Base-by-base conservation (phyloP, 108 stramenopile species). In the Cylindrotheca closterium region DNA sequence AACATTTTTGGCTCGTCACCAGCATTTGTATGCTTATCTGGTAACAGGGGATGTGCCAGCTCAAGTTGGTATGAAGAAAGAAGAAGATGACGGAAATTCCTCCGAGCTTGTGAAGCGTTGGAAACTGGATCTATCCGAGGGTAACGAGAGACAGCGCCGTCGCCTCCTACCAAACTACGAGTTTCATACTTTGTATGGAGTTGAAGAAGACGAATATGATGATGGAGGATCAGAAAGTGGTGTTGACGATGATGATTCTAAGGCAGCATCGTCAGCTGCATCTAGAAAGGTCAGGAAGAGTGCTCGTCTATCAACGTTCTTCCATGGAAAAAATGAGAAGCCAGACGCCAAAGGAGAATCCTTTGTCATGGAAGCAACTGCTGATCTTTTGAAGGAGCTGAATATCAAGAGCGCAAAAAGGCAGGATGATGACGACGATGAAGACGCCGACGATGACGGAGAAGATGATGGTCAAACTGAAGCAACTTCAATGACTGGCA, bases 111-210 rank as follows among this genome's bases (percentile, higher is more conserved):
- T 79, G 2, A 75, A 48, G 32, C 50, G 84, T 28, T 95, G 94
- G 94, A 95, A 95, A 65, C 75, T 95, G 7, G 94, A 95, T 77
- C 61, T 92, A 47, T 83, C 88, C 21, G 94, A 95, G 74, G 91
- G 94, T 2, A 79, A 79, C 64, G 94, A 95, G 67, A 75, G 89
- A 15, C 90, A 89, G 60, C 78, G 94, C 30, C 81, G 87, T 15
- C 78, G 88, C 12, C 62, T 95, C n/a, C 74, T 92, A 1, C 90
- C 90, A 23, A 95, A 95, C 62, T 92, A 91, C 51, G 94, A 95
- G 69, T 95, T 92, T 70, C 85, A 88, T 77, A 87, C 81, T 51
- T 61, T 95, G n/a, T 95, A 92, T 67, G 90, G 90, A 46, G 74
- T 95, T 25, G 87, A 93, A 50, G 92, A 88, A 63, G 60, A 65